A percentile compares a stretch with the other conserved stretches of the same genome.
Conservation (phyloP, 352 stramenopile genomes). For the Pythium folliculosum region DNA sequence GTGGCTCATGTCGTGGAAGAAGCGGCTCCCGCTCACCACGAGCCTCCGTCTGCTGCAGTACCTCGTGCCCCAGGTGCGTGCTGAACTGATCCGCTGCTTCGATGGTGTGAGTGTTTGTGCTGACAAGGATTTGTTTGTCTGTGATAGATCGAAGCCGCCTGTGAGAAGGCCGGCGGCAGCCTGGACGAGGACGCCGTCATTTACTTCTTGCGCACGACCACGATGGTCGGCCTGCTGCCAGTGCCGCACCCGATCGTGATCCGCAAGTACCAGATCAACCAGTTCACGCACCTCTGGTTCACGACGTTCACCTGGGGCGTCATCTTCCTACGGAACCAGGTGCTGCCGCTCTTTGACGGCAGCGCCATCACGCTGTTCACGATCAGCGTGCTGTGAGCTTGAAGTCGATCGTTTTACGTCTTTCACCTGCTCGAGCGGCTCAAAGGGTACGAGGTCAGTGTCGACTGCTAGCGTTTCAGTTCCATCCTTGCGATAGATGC, state of each 20-base stretch:
- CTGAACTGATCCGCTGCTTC: background rate
- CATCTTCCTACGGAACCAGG: conserved; percentile 97
- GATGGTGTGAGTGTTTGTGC: background rate
- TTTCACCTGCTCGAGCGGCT: background rate
- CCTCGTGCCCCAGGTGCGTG: conserved; percentile 87
- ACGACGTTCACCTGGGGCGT: conserved; percentile 99
- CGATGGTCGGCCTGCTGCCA: conserved; percentile 97
- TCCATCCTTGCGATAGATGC: conserved; percentile 18
- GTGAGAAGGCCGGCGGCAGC: conserved; percentile 75
- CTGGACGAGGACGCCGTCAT: conserved; percentile 97
- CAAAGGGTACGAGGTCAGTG: conserved; percentile 3
- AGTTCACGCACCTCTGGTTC: conserved; percentile 99
- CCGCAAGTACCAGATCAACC: conserved; percentile 98
- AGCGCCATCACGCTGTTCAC: conserved; percentile 96
- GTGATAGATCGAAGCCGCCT: conserved; percentile 66
- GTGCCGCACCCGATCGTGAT: conserved; percentile 99
- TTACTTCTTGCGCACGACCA: conserved; percentile 96
- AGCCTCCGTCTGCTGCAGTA: conserved; percentile 94
- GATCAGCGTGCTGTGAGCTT: conserved; percentile 77
- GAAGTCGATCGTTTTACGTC: background rate
- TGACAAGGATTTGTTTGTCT: conserved; percentile 7
- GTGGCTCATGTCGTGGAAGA: conserved; percentile 95
- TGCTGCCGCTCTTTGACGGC: conserved; percentile 96
- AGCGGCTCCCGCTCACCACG: conserved; percentile 94
- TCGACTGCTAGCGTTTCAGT: background rate